Conservation (phyloP, 768 basidiomycete genomes). For the Epithele typhae region DNA sequence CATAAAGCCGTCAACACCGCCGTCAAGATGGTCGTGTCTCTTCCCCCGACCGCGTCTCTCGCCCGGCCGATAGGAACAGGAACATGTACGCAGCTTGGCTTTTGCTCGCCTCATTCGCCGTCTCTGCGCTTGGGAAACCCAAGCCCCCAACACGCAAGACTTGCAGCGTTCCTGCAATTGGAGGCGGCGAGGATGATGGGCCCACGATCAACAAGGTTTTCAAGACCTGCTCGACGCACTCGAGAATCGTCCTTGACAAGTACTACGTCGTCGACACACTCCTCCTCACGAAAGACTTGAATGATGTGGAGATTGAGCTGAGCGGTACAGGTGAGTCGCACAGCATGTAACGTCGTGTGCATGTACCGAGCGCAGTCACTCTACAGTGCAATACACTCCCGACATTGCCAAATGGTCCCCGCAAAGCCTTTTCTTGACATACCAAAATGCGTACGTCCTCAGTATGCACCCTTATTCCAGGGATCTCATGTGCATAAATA, state of each 20-base stretch:
- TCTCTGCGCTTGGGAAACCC: conserved; percentile 7
- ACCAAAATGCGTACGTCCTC: conserved; percentile 37
- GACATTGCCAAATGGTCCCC: conserved; percentile 40
- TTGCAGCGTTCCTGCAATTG: conserved; percentile 28
- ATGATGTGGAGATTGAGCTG: conserved; percentile 35
- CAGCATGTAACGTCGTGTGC: conserved; percentile 1
- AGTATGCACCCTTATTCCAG: too few relatives aligned
- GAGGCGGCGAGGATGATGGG: conserved; percentile 33
- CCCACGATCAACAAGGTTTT: conserved; percentile 33
- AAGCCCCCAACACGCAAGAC: background rate
- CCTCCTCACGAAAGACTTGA: conserved; percentile 33
- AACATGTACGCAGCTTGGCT: too few relatives aligned
- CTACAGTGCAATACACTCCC: conserved; percentile 32
- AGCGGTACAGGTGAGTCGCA: conserved; percentile 29
- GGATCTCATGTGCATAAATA: conserved; percentile 5
- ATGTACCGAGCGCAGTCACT: background rate
- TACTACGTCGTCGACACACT: conserved; percentile 37
- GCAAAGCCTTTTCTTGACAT: conserved; percentile 35
- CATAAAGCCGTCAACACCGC: too few relatives aligned
- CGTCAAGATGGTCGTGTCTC: too few relatives aligned
- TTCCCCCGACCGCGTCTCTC: too few relatives aligned
- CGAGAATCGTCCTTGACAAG: conserved; percentile 29
- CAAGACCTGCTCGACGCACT: conserved; percentile 24
- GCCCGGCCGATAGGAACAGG: too few relatives aligned
- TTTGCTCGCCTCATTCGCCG: background rate